Conservation (phyloP, 306 rosid species). For the Nissolia schottii region DNA sequence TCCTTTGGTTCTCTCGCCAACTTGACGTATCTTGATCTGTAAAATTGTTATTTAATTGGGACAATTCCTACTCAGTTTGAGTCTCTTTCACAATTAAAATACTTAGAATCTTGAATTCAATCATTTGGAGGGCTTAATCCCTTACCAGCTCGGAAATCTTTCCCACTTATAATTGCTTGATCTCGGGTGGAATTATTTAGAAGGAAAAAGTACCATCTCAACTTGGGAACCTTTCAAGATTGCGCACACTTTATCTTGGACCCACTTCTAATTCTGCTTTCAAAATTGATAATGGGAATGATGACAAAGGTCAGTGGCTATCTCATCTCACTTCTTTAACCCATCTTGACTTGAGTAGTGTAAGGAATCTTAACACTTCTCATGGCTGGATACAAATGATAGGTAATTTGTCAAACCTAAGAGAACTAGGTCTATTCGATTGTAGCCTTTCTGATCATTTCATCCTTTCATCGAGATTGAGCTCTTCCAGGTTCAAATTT, state of each 20-base stretch:
- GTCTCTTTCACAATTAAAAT: neutral
- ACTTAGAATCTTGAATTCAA: neutral
- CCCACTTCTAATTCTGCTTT: neutral
- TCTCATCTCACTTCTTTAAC: too few species aligned
- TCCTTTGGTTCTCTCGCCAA: neutral
- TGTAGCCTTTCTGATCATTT: constrained; percentile 19
- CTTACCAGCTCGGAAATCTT: constrained; percentile 13
- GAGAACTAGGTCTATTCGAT: neutral
- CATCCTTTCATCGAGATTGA: neutral
- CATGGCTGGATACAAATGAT: neutral
- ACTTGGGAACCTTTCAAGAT: constrained; percentile 29
- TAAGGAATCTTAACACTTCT: neutral
- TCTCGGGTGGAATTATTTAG: neutral
- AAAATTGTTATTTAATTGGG: neutral
- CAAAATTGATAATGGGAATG: neutral
- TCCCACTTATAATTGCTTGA: constrained; percentile 13
- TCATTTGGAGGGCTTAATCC: neutral
- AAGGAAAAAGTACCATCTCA: constrained; percentile 22
- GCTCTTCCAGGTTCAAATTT: neutral
- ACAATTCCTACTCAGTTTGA: constrained; percentile 19
- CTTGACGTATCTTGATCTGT: constrained; percentile 15
- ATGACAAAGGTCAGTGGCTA: neutral
- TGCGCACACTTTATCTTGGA: constrained; percentile 11
- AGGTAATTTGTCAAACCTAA: constrained; percentile 16
- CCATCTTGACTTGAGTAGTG: too few species aligned